Evolutionary conservation across 495 filamentous ascomycete species (phyloP), one percentile per base, ranked within the genome.

Genomic region (Xylaria venustula): DNA sequence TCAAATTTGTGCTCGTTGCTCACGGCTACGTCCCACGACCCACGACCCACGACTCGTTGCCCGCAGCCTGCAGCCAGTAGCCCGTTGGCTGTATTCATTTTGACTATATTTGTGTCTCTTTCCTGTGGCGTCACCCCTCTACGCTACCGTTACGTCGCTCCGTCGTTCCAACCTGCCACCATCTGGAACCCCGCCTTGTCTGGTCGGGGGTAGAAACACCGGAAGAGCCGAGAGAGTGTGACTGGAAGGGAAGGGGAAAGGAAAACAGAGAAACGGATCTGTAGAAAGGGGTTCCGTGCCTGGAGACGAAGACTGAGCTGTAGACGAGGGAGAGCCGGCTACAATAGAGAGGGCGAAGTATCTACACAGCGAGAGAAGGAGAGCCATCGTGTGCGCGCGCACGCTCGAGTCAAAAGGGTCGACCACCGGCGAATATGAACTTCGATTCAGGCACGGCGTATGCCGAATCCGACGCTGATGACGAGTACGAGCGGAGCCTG

Each of bases 401-500:
- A 23, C 17, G 46, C 22, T 3, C 3, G 6, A 22, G 44, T 11
- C 8, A 7, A 32, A 20, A 37, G 42, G 30, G 44, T 58, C 48
- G 32, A 49, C 7, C 32, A 53, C 25, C 49, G 51, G 36, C 69
- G 60, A 69, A 62, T 56, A 85, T 85, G 81, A 82, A 79, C 58
- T 85, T 85, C 71, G 79, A 83, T 63, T 76, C 77, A 53, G 82
- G 82, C 56, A 85, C 82, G 62, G 82, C 81, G 9, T 85, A 96
- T 71, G 88, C 89, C 67, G 92, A 96, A 72, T 91, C 88, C 54
- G 92, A 97, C 70, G 92, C 91, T 70, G 92, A 97, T 73, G 92
- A 96, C 73, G 92, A 97, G 81, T 95, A 93, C 72, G 92, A 96
- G 77, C 83, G 90, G 64, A 90, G 88, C 65, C 80, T 91, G 28